A percentile compares a stretch with the other conserved stretches of the same genome.
Conservation (phyloP, 257 asterid genomes). For the Oldenlandia corymbosa region DNA sequence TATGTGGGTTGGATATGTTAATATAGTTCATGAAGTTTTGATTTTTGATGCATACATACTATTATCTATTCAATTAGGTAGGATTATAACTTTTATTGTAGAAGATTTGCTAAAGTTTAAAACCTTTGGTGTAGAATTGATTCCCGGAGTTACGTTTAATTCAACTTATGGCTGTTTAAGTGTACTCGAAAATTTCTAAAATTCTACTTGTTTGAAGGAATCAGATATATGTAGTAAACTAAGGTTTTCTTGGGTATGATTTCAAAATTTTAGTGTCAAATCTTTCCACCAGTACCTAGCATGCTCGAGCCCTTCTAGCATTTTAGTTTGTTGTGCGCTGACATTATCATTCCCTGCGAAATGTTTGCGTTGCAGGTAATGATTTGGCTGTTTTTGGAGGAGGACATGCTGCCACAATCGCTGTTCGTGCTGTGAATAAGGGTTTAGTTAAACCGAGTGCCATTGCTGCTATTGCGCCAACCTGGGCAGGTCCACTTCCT, state of each 20-base stretch:
- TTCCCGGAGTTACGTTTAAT: not conserved
- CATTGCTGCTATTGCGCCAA: slow-evolving; percentile 93
- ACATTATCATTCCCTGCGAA: slow-evolving; percentile 12
- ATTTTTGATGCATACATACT: not conserved
- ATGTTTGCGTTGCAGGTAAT: no score
- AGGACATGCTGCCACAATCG: slow-evolving; percentile 97
- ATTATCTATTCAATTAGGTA: not conserved
- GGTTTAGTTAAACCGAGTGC: slow-evolving; percentile 72
- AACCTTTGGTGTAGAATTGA: not conserved
- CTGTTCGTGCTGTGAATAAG: slow-evolving; percentile 73
- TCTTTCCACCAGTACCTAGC: not conserved
- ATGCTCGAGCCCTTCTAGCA: not conserved
- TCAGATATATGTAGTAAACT: not conserved
- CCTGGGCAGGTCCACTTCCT: slow-evolving; percentile 99
- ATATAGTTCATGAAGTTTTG: no score
- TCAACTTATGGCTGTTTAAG: no score
- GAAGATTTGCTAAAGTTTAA: not conserved
- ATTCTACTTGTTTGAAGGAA: not conserved
- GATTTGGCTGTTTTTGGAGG: slow-evolving; percentile 83
- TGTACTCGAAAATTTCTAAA: not conserved
- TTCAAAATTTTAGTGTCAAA: not conserved
- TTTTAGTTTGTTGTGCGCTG: not conserved
- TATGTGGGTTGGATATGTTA: not conserved
- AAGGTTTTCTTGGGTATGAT: not conserved
- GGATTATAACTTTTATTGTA: not conserved